Percentiles rank a stretch among this genome's conserved stretches.
phyloP scores from a whole-genome alignment of 257 asterid genomes.

The Coffea eugenioides region DNA sequence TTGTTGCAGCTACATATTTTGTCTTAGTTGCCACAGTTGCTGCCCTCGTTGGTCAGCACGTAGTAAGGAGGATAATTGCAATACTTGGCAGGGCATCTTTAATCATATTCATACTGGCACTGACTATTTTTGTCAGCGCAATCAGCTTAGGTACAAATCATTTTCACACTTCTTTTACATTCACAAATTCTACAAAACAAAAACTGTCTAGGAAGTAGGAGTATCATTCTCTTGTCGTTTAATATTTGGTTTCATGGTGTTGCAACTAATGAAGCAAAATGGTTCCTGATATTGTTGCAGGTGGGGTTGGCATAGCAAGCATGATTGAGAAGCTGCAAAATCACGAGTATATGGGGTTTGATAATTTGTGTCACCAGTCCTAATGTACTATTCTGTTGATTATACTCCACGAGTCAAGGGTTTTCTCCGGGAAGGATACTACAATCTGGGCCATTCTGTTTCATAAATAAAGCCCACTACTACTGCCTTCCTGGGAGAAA shows the following conservation, averaged over 20 bases:
- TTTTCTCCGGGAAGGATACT: neutral
- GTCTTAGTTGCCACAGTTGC: slow-evolving; percentile 72
- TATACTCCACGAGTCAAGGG: neutral
- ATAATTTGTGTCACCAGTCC: slow-evolving; percentile 37
- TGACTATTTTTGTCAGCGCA: slow-evolving; percentile 60
- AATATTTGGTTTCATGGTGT: neutral
- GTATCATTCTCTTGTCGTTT: neutral
- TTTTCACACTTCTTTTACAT: too few species aligned
- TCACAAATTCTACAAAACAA: too few species aligned
- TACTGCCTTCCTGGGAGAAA: slow-evolving; percentile 5
- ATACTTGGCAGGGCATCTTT: slow-evolving; percentile 63
- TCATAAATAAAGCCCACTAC: slow-evolving; percentile 7
- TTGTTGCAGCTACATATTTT: slow-evolving; percentile 65
- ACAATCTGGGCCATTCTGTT: neutral
- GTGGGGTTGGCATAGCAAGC: slow-evolving; percentile 58
- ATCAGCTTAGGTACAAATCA: slow-evolving; percentile 44
- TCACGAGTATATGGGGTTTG: slow-evolving; percentile 47
- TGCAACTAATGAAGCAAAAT: too few species aligned
- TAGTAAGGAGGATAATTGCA: slow-evolving; percentile 53
- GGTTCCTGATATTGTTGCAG: slow-evolving; percentile 24
- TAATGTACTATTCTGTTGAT: neutral
- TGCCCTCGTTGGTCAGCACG: slow-evolving; percentile 80
- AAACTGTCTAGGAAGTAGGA: neutral
- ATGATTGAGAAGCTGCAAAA: slow-evolving; percentile 37
- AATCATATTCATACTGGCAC: slow-evolving; percentile 63